Evolutionary conservation across 345 rosid genomes (phyloP), one percentile per base, ranked within the genome.

Genomic region (Geranium brycei): DNA sequence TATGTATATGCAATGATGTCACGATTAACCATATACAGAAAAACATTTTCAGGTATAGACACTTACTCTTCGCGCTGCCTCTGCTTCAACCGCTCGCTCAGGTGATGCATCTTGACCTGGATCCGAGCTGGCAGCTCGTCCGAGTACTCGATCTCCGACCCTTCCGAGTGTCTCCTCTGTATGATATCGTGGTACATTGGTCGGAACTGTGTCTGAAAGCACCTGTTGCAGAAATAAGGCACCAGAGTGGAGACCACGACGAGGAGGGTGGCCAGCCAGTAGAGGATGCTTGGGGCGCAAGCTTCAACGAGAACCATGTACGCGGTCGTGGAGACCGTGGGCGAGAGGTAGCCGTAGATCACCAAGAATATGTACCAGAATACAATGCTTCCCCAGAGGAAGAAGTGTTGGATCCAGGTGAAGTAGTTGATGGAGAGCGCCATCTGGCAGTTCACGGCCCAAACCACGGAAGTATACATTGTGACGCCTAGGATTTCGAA

Each of bases 371-470:
- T 32, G 62, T 89, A 89, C 96, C 98, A 92, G 19, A 81, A 65
- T 7, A 76, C 87, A 6, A 87, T 81, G 86, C 98, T 92, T 72
- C 98, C 95, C 97, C 98, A 92, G 58, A 89, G 82, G 84, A 87
- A 85, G 61, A 87, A 73, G 60, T 92, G 98, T 15, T 92, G 98
- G 73, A 92, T 92, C 96, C 95, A 92, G 35, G 98, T 92, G 88
- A 92, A 92, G 90, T 92, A 89, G 71, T 85, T 87, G 67, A 89
- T 83, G 18, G 93, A 87, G 6, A 92, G 74, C 2, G 95, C 96
- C 86, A 89, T 87, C 71, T 92, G 98, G 69, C 83, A 83, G 72
- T 92, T 92, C 60, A 92, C 98, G 0, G 80, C 73, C 95, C 96
- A 92, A 8, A 89, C 95, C 7, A 92, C 83, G 12, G 80, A 77